Evolutionary conservation across 73 alveolate species (phyloP).

Genomic region (Loxodes magnus): DNA sequence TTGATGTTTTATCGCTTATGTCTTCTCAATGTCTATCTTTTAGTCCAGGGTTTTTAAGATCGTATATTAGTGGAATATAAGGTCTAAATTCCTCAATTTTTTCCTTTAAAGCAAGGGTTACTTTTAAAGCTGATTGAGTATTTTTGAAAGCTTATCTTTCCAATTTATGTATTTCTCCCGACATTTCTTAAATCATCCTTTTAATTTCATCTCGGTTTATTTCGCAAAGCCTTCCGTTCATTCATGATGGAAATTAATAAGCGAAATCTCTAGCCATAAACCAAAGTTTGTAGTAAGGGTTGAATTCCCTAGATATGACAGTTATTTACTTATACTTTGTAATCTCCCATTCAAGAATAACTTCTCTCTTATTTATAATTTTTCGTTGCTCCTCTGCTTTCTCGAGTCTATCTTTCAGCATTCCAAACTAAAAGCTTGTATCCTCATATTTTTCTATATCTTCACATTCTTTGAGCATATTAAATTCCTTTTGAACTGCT

Average conservation of each 20-base stretch:
- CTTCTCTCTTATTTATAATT: conserved; percentile 55
- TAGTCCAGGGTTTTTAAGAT: conserved; percentile 49
- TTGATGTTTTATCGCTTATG: conserved; percentile 30
- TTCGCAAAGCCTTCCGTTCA: conserved; percentile 27
- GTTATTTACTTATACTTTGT: conserved; percentile 49
- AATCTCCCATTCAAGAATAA: conserved; percentile 28
- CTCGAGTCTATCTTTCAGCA: conserved; percentile 41
- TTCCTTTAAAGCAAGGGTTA: conserved; percentile 21
- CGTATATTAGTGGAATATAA: conserved; percentile 50
- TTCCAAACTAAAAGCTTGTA: conserved; percentile 21
- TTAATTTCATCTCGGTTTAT: conserved; percentile 30
- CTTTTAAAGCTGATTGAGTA: conserved; percentile 23
- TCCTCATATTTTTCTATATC: conserved; percentile 26
- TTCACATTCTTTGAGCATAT: conserved; percentile 24
- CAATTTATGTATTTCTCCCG: conserved; percentile 38
- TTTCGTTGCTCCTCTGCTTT: conserved; percentile 47
- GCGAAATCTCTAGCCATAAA: conserved; percentile 25
- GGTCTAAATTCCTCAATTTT: conserved; percentile 59
- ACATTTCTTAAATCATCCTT: conserved; percentile 40
- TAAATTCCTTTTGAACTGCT: conserved; percentile 10
- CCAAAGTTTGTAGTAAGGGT: conserved; percentile 47
- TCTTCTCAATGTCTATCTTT: conserved; percentile 64
- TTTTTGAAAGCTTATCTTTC: conserved; percentile 53
- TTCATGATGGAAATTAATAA: conserved; percentile 23
- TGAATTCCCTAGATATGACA: conserved; percentile 26